Percentiles rank a stretch among this genome's conserved stretches.
Conservation (phyloP, 73 alveolate genomes). For the Uronychia setigera region DNA sequence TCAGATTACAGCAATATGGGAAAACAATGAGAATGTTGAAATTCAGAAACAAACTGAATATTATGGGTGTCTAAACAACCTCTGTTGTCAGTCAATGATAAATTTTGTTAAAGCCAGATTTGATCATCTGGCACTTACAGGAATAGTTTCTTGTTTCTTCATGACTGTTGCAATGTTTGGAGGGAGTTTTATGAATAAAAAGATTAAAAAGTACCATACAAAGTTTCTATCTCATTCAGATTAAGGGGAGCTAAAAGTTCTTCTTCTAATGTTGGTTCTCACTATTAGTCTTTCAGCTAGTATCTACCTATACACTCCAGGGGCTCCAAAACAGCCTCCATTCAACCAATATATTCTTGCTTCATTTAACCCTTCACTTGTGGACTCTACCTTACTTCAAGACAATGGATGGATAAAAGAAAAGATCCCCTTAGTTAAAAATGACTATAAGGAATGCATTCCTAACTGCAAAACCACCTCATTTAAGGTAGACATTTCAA, state of each 20-base stretch:
- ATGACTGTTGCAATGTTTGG: constrained; percentile 25
- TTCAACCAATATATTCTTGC: not conserved
- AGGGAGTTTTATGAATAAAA: constrained; percentile 24
- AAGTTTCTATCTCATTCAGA: constrained; percentile 29
- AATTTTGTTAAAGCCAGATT: constrained; percentile 46
- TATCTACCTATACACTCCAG: constrained; percentile 9
- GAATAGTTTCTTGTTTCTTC: constrained; percentile 45
- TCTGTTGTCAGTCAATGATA: constrained; percentile 50
- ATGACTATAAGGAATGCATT: not conserved
- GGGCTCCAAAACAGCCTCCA: constrained; percentile 24
- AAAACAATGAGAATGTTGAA: constrained; percentile 14
- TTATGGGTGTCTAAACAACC: constrained; percentile 43
- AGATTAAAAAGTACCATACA: constrained; percentile 39
- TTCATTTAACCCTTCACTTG: not conserved
- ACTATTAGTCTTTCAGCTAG: constrained; percentile 15
- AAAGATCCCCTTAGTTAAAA: not conserved
- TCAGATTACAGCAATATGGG: constrained; percentile 35
- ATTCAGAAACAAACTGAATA: constrained; percentile 22
- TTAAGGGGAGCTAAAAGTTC: constrained; percentile 23
- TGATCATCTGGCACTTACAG: constrained; percentile 25
- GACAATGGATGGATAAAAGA: not conserved
- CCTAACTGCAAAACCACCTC: not conserved
- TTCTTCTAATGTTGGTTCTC: constrained; percentile 21
- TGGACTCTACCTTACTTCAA: not conserved
- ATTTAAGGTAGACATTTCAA: not conserved